Base-by-base conservation (phyloP, 179 eudicot species). In the Beta macrorhiza region DNA sequence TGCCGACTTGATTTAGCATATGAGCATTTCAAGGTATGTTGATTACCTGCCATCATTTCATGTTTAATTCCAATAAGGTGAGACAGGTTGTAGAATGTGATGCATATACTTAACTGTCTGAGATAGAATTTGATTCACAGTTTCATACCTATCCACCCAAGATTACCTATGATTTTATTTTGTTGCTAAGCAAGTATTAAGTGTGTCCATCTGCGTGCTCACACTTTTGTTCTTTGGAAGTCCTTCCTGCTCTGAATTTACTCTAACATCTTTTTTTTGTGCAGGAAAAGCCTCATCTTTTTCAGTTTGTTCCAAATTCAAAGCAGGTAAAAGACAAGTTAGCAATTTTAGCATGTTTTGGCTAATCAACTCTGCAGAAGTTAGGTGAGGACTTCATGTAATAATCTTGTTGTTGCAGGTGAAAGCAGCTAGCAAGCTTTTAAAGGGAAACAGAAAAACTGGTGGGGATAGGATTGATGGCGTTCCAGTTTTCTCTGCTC, bases 1-100 rank as follows among this genome's bases (percentile, higher is more conserved):
- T 95, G 98, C 82, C 94, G 93, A 84, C 99, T 95, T 82, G 98
- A 93, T 88, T 75, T 91, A 79, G 99, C 99, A 72, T 93, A 88
- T 86, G 93, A 92, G 84, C 93, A 95, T 87, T 95, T 92, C 88
- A 92, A 93, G 98, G 99, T 95, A 87, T 72, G 76, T 77, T 79
- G 63, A 65, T 59, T 19, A 63, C n/a, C 19, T 78, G 32, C 49
- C 70, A 19, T 14, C 56, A 69, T 5, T 59, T 77, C 59, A 52
- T 67, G 7, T 53, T 63, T 17, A 15, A 17, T 8, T 37, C 13
- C 47, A 32, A 56, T 71, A 15, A 49, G 52, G 15, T 37, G 14
- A 75, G 16, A 3, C 32, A 75, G 20, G 25, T 14, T 71, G 2
- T 15, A 7, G 19, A 73, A 53, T 49, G 53, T 69, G 55, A 69